Percentiles rank a stretch among this genome's conserved stretches.
Evolutionary conservation across 805 yeast species (phyloP).

Genomic region (Kazachstania taianensis): DNA sequence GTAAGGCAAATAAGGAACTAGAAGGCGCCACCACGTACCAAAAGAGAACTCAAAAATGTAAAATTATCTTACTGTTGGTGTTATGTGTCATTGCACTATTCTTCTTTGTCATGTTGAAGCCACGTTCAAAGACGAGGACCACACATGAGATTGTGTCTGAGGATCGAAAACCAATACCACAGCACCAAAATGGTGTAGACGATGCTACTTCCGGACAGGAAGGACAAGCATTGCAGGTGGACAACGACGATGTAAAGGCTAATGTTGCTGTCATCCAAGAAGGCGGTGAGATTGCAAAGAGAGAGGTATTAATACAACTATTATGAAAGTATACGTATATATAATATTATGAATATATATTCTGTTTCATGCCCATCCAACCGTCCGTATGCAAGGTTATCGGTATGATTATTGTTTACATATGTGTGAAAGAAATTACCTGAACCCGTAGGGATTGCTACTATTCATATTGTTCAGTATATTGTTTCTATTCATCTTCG

Average conservation of each 20-base stretch:
- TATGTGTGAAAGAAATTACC: slow-evolving; percentile 18
- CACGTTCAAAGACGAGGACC: slow-evolving; percentile 24
- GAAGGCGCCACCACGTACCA: slow-evolving; percentile 72
- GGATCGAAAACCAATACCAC: not conserved
- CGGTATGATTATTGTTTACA: too few species aligned
- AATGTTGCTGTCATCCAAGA: not conserved
- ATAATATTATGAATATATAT: too few species aligned
- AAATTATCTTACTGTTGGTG: slow-evolving; percentile 62
- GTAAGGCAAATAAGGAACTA: slow-evolving; percentile 69
- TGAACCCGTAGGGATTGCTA: slow-evolving; percentile 36
- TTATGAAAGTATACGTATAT: slow-evolving; percentile 1
- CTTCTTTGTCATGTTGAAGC: slow-evolving; percentile 61
- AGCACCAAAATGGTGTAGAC: not conserved
- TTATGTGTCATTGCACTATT: slow-evolving; percentile 64
- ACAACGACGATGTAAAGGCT: not conserved
- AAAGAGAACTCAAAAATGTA: slow-evolving; percentile 83
- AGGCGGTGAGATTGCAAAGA: not conserved
- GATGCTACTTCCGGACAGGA: not conserved
- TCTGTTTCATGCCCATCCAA: not conserved
- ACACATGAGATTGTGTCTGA: slow-evolving; percentile 1
- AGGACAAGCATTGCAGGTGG: not conserved
- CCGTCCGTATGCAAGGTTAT: not conserved
- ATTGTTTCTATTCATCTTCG: slow-evolving; percentile 5
- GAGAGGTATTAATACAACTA: not conserved
- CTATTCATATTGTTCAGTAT: slow-evolving; percentile 31